Percentiles rank a stretch among this genome's conserved stretches.
Evolutionary conservation across 2,329 filamentous ascomycete genomes (phyloP).

Genomic region (Diplocarpon mali): DNA sequence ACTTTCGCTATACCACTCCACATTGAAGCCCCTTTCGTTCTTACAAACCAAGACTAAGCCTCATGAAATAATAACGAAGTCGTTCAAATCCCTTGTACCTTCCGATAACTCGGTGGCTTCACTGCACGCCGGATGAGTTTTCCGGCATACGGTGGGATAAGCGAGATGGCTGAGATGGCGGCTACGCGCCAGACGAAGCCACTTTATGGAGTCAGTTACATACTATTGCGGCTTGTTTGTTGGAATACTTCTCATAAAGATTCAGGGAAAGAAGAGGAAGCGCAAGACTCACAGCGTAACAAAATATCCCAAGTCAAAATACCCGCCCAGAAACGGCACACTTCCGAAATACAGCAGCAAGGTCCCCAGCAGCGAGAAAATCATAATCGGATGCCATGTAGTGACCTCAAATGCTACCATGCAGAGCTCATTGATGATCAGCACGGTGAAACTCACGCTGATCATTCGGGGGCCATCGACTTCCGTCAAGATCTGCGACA

Average conservation of each 20-base stretch:
- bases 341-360: constrained; percentile 69
- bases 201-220: constrained; percentile 30
- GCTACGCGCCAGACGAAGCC: constrained; percentile 82
- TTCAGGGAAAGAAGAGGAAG: neutral
- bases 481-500: constrained; percentile 77
- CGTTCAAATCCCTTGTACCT: constrained; percentile 58
- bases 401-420: constrained; percentile 97
- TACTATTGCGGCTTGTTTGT: neutral
- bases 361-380: constrained; percentile 72
- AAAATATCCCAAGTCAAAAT: constrained; percentile 78
- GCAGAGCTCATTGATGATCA: constrained; percentile 86
- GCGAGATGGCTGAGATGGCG: constrained; percentile 66
- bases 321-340: constrained; percentile 77
- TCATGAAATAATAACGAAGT: no score
- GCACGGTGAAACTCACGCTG: constrained; percentile 79
- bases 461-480: constrained; percentile 69
- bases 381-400: constrained; percentile 94
- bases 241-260: neutral
- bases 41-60: no score
- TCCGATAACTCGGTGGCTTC: constrained; percentile 88
- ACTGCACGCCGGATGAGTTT: constrained; percentile 78
- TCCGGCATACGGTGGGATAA: constrained; percentile 77
- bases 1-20: no score
- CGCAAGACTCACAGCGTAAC: constrained; percentile 47
- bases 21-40: no score